Conservation (phyloP, 371 early-diverging fungal species). For the Sporodiniella umbellata region DNA sequence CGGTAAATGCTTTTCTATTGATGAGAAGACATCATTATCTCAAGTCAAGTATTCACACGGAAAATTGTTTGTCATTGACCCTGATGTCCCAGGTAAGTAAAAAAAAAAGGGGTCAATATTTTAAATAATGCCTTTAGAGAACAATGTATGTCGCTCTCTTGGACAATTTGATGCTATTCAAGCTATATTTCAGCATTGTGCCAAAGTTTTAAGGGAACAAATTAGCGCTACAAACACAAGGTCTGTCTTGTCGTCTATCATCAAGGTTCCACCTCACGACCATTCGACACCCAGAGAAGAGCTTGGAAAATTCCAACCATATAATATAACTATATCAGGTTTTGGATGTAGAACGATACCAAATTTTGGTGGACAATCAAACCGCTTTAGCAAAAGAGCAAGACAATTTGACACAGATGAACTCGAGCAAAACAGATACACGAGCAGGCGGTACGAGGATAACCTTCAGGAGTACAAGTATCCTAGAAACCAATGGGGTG, state of each 20-base stretch:
- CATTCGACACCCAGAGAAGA: conserved; percentile 8
- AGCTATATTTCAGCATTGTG: neutral
- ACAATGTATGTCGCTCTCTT: conserved; percentile 14
- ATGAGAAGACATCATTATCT: neutral
- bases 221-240: neutral
- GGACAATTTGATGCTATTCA: conserved; percentile 9
- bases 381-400: no score
- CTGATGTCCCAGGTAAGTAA: conserved; percentile 16
- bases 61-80: conserved; percentile 14
- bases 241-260: conserved; percentile 14
- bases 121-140: neutral
- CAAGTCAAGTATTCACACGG: neutral
- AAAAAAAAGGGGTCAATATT: neutral
- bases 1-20: conserved; percentile 1
- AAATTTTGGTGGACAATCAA: neutral
- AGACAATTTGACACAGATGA: no score
- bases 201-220: neutral
- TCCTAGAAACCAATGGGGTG: no score
- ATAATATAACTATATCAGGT: neutral
- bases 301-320: neutral
- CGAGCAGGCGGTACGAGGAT: no score
- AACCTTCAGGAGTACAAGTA: no score
- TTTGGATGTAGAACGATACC: no score
- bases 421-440: no score
- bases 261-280: conserved; percentile 10